Base-by-base conservation (phyloP, 2,329 filamentous ascomycete species). In the Paraphoma chrysanthemicola region DNA sequence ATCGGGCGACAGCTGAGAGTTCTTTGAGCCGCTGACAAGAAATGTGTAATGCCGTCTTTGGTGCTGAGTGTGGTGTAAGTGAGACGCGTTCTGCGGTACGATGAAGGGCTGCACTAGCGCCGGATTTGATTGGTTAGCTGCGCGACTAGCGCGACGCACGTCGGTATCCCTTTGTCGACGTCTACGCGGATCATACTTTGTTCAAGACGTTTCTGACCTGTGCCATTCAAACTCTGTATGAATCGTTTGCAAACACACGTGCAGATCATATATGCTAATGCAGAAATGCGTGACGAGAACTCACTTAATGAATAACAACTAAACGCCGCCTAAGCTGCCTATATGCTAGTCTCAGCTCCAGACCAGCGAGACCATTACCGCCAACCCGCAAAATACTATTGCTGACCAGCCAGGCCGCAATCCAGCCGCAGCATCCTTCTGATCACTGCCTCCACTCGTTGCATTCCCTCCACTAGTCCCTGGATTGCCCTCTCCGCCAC, bases 401-500 rank as follows among this genome's bases (percentile, higher is more conserved):
- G 30, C 49, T 14, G 30, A 12, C 49, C 30, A 51, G 8, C 16
- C 31, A 4, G 49, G 49, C 31, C 42, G 38, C 16, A 46, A 38
- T 4, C 30, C 31, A 28, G 62, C 60, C 16, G 23, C 51, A 8
- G 62, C 67, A 58, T 64, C 63, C 41, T 64, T 39, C 14, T 64
- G 59, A 28, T 63, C 56, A 1, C 41, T 55, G 30, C 28, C 51
- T 8, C 23, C 49, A 29, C 48, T 53, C 6, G 60, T 48, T 1
- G 53, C 59, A 39, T 53, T 57, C 6, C 48, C 52, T 4, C 53
- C 50, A 2, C 44, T 54, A 7, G 57, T 56, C 23, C 12, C 45
- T 4, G 71, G 66, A 53, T 68, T 72, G 5, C 53, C 59, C 4
- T 64, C 59, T 4, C 72, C 72, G 39, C 54, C 51, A 0, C 72